phyloP scores from a whole-genome alignment of 495 filamentous ascomycete genomes.

The Aspergillus taichungensis region DNA sequence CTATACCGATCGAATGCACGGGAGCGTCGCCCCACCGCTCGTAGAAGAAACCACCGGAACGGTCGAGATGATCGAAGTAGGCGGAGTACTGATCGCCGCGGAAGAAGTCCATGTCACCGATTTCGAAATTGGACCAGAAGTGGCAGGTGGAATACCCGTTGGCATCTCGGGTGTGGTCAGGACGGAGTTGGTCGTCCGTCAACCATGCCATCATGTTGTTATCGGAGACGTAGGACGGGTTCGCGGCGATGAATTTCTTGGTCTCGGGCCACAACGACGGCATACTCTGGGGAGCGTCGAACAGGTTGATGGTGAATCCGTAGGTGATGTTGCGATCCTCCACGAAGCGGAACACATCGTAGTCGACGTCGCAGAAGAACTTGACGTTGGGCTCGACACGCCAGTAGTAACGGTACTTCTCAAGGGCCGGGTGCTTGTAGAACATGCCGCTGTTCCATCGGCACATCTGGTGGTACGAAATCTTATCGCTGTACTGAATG shows the following conservation, averaged over 20 bases:
- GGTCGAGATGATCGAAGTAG: conserved; percentile 94
- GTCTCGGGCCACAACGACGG: conserved; percentile 94
- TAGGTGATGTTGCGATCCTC: conserved; percentile 96
- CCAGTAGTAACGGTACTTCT: conserved; percentile 87
- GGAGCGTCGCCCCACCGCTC: conserved; percentile 98
- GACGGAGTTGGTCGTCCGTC: conserved; percentile 64
- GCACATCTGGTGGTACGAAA: conserved; percentile 99
- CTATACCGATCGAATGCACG: conserved; percentile 92
- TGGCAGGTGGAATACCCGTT: conserved; percentile 98
- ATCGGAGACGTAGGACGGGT: conserved; percentile 70
- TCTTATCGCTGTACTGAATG: conserved; percentile 78
- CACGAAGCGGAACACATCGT: conserved; percentile 99
- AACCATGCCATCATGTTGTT: conserved; percentile 88
- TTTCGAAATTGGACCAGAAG: conserved; percentile 99
- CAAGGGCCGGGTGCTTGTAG: conserved; percentile 88
- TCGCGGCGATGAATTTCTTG: conserved; percentile 72
- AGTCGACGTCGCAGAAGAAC: conserved; percentile 98
- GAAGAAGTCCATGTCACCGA: conserved; percentile 94
- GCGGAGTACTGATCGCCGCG: conserved; percentile 82
- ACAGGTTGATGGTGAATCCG: conserved; percentile 97
- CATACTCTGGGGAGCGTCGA: conserved; percentile 80
- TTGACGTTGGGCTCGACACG: conserved; percentile 98
- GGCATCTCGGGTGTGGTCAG: conserved; percentile 67
- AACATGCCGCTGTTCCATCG: conserved; percentile 98
- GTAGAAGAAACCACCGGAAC: conserved; percentile 95